Conservation (phyloP, 148 eudicot genomes). For the Rhododendron henanense region DNA sequence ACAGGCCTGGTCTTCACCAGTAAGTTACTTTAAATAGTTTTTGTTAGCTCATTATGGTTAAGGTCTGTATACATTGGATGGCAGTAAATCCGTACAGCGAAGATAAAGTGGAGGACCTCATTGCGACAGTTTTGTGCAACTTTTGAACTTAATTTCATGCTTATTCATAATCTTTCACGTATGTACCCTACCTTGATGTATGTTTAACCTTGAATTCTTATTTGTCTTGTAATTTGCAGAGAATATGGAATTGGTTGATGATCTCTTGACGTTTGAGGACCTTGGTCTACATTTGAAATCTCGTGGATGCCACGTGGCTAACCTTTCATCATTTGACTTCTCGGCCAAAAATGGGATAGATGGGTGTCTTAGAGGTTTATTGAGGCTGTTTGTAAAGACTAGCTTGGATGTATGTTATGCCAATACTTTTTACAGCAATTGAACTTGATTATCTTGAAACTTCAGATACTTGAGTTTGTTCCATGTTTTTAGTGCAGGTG, state of each 20-base stretch:
- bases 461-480: background rate
- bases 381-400: slow-evolving; percentile 52
- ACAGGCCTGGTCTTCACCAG: slow-evolving; percentile 79
- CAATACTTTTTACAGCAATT: background rate
- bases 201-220: background rate
- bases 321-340: slow-evolving; percentile 75
- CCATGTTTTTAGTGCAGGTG: slow-evolving; percentile 39
- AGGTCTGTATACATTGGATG: background rate
- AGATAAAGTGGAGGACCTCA: background rate
- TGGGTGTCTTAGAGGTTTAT: slow-evolving; percentile 67
- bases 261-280: slow-evolving; percentile 74
- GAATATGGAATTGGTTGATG: slow-evolving; percentile 90
- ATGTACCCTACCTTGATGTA: background rate
- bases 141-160: background rate
- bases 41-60: background rate
- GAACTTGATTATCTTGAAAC: background rate
- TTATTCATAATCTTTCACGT: background rate
- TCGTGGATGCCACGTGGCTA: slow-evolving; percentile 73
- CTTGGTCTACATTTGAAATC: slow-evolving; percentile 74
- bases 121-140: background rate
- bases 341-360: slow-evolving; percentile 75
- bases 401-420: slow-evolving; percentile 58
- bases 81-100: background rate
- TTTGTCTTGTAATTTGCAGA: slow-evolving; percentile 36
- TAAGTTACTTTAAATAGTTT: slow-evolving; percentile 25